phyloP scores from a whole-genome alignment of 2,329 filamentous ascomycete species.

The Phialemoniopsis sp. region DNA sequence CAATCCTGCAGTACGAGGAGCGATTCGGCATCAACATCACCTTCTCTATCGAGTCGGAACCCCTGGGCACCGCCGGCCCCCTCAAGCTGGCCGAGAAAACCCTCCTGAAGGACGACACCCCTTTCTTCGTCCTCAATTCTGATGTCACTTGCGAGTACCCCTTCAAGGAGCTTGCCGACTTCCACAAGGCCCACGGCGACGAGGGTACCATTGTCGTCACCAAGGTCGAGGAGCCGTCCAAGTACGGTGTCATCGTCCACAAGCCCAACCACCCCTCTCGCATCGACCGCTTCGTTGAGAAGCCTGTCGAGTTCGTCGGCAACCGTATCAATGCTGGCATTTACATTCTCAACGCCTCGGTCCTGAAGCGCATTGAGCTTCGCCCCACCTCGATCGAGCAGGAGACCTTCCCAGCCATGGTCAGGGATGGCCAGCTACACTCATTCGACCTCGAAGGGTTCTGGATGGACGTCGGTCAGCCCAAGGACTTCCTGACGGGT shows the following conservation, averaged over 20 bases:
- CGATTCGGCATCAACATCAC: conserved; percentile 92
- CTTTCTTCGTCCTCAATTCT: conserved; percentile 98
- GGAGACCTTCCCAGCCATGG: conserved; percentile 95
- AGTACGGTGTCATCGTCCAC: conserved; percentile 98
- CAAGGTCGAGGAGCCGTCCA: conserved; percentile 98
- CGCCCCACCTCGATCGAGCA: conserved; percentile 97
- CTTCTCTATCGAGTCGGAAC: conserved; percentile 95
- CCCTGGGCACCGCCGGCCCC: conserved; percentile 89
- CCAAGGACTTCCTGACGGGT: conserved; percentile 95
- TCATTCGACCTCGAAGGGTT: conserved; percentile 96
- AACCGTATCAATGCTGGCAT: conserved; percentile 99
- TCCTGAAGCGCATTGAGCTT: conserved; percentile 88
- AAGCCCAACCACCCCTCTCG: conserved; percentile 85
- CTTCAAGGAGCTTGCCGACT: conserved; percentile 82
- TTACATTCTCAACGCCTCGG: conserved; percentile 93
- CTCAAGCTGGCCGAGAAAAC: conserved; percentile 93
- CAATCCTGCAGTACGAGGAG: conserved; percentile 70
- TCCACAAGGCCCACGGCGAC: conserved; percentile 89
- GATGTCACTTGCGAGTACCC: conserved; percentile 98
- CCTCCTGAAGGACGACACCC: conserved; percentile 85
- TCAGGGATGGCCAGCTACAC: conserved; percentile 84
- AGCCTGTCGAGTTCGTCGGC: conserved; percentile 96
- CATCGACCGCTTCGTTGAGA: conserved; percentile 99
- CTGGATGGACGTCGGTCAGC: conserved; percentile 99
- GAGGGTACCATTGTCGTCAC: conserved; percentile 98